Base-by-base conservation (phyloP, 441 rosid genomes). In the Codiaeum variegatum region DNA sequence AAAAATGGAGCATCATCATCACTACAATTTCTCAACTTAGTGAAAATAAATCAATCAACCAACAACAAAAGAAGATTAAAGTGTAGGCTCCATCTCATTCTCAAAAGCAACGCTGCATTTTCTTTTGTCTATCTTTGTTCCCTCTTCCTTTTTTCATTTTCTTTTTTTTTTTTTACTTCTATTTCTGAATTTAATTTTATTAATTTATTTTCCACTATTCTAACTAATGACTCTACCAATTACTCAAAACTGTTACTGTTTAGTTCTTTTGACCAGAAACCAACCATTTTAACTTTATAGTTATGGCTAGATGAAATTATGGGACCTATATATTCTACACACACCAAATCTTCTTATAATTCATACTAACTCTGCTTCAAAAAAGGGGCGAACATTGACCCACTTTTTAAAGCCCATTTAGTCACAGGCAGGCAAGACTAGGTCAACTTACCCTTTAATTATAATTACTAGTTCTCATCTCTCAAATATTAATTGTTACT, bases 101-200 rank as follows among this genome's bases (percentile, higher is more conserved):
- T 87, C 29, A 79, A 87, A 85, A 83, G 86, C 76, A 78, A 32
- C 81, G 79, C 77, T 77, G 42, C 70, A 47, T 62, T 34, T 52
- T 64, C 73, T 79, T 75, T 75, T 66, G 9, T 66, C 77, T 58
- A 5, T 66, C 23, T 72, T 65, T 66, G 74, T 62, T 72, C 62
- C 66, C 65, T 26, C 24, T 24, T 55, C 12, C 23, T 19, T 0
- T n/a, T 21, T 9, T 13, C n/a, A n/a, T 31, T 64, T 46, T 40
- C 52, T 36, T 51, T 0, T 54, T 52, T 21, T n/a, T 40, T 40
- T 40, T 9, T 10, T 0, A 7, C 0, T 38, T 1, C 1, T 38
- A 0, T 38, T 38, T 7, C 10, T 34, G 0, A 34, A 36, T 36
- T 36, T 36, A 36, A 36, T 36, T 36, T 36, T 6, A n/a, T 36